Evolutionary conservation across 179 eudicot genomes (phyloP).

Genomic region (Camellia oleifera): DNA sequence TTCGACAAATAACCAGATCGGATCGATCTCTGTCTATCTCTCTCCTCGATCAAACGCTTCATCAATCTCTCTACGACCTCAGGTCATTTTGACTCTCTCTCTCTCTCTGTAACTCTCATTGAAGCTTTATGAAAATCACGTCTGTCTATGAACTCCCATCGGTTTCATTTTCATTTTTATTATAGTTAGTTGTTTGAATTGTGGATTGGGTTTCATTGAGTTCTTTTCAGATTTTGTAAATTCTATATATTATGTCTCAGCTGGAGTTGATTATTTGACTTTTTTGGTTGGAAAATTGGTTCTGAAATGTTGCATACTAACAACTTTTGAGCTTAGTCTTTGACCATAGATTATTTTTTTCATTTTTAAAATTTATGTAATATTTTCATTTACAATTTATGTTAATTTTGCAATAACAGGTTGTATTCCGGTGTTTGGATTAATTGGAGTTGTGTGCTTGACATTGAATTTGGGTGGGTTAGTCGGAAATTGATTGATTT

Average conservation of each 20-base stretch:
- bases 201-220: background rate
- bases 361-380: background rate
- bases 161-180: background rate
- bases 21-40: background rate
- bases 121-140: background rate
- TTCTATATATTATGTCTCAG: background rate
- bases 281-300: background rate
- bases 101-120: background rate
- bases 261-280: background rate
- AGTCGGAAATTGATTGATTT: conserved; percentile 1
- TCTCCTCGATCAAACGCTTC: background rate
- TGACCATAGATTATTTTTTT: background rate
- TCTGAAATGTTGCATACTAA: background rate
- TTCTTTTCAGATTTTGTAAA: background rate
- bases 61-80: conserved; percentile 7
- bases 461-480: background rate
- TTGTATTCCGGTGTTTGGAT: background rate
- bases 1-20: background rate
- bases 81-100: conserved; percentile 13
- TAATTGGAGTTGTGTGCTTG: background rate
- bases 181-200: background rate
- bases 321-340: background rate
- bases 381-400: background rate
- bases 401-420: conserved; percentile 1
- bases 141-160: background rate